Evolutionary conservation across 139 green algal species (phyloP).

Genomic region (Chlorella sp.): DNA sequence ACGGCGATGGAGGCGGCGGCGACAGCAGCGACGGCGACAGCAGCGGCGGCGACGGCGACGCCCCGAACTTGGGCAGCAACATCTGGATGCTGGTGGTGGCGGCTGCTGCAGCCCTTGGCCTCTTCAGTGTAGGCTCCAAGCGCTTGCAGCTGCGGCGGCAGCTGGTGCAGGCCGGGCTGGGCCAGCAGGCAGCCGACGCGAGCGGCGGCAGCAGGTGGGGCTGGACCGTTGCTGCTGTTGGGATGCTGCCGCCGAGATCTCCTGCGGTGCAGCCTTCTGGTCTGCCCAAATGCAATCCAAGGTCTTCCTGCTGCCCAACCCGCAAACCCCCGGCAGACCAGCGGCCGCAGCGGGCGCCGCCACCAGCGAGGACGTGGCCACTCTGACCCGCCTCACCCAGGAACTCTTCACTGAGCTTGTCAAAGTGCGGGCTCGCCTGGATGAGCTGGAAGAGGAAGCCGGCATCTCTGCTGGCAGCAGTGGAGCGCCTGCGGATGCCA

Average conservation of each 20-base stretch:
- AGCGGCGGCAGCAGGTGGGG: neutral
- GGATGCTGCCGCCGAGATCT: too few species aligned
- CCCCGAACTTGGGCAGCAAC: slow-evolving; percentile 9
- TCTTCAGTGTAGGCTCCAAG: slow-evolving; percentile 8
- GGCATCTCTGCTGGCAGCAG: neutral
- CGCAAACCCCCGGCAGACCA: too few species aligned
- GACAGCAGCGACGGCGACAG: neutral
- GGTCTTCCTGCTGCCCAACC: neutral
- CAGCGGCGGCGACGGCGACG: neutral
- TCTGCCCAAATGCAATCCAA: too few species aligned
- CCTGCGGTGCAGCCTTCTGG: too few species aligned
- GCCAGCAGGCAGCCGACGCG: neutral
- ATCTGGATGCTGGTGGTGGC: slow-evolving; percentile 15
- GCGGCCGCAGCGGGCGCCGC: too few species aligned
- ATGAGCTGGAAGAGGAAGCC: slow-evolving; percentile 31
- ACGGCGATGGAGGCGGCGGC: neutral
- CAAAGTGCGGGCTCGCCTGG: slow-evolving; percentile 38
- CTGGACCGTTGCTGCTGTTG: neutral
- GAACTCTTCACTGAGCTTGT: slow-evolving; percentile 60
- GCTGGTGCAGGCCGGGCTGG: neutral
- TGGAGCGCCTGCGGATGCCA: slow-evolving; percentile 1
- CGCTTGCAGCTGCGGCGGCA: neutral
- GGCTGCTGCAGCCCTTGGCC: neutral
- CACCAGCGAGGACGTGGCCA: slow-evolving; percentile 39
- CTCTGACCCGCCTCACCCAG: slow-evolving; percentile 53